Evolutionary conservation across 1,139 yeast species (phyloP).

Genomic region (Blastobotrys proliferans): DNA sequence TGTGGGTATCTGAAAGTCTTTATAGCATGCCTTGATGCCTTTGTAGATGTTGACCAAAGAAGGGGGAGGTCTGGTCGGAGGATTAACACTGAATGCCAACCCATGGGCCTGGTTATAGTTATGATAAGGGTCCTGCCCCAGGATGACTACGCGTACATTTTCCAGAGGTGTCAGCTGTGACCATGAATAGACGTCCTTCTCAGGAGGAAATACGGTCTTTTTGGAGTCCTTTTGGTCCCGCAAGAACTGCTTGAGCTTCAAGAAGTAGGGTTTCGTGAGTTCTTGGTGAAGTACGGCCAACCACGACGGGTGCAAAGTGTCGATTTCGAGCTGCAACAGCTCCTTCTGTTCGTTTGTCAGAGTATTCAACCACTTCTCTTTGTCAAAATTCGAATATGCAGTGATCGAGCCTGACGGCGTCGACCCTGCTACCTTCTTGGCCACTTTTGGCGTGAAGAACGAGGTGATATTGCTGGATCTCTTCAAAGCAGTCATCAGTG

Average conservation of each 20-base stretch:
- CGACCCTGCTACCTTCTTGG: conserved; percentile 3
- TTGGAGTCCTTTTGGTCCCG: conserved; percentile 31
- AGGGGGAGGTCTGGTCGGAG: conserved; percentile 87
- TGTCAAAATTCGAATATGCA: conserved; percentile 39
- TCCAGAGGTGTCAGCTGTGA: conserved; percentile 78
- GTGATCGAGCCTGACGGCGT: no score
- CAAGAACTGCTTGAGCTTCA: conserved; percentile 64
- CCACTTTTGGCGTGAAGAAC: conserved; percentile 21
- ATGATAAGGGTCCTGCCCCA: conserved; percentile 98
- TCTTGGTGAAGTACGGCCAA: conserved; percentile 63
- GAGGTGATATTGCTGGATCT: conserved; percentile 17
- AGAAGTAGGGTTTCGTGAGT: conserved; percentile 79
- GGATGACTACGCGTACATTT: conserved; percentile 66
- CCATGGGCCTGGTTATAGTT: conserved; percentile 94
- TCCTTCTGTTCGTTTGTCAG: conserved; percentile 51
- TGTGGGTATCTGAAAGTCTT: conserved; percentile 59
- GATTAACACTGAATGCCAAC: conserved; percentile 82
- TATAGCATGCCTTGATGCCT: conserved; percentile 66
- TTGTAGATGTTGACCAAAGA: conserved; percentile 85
- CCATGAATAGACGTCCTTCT: conserved; percentile 84
- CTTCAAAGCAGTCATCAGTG: conserved; percentile 10
- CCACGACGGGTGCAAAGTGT: conserved; percentile 75
- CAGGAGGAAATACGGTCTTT: conserved; percentile 71
- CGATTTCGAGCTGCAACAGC: conserved; percentile 64
- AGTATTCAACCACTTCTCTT: conserved; percentile 49